These are phyloP conservation scores for Sphaceloma murrayae DNA, from an alignment of 2,329 filamentous ascomycete genomes.

Conservation along the genomic window DNA sequence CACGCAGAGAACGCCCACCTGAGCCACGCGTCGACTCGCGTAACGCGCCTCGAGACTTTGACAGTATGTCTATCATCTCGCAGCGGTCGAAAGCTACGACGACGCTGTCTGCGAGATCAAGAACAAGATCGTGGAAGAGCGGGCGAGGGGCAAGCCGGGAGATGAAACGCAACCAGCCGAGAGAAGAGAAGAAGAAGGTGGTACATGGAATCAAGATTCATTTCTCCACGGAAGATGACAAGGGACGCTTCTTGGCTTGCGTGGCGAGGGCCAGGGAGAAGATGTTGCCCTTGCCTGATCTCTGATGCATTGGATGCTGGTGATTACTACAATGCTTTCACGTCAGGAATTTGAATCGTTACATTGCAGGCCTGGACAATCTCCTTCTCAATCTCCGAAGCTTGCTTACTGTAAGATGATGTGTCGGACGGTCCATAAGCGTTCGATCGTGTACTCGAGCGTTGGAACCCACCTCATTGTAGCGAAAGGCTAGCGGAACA, in stretches of 20 bases:
- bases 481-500: too few relatives aligned
- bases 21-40: slow-evolving; percentile 10
- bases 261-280: slow-evolving; percentile 32
- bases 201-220: slow-evolving; percentile 37
- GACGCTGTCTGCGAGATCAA: slow-evolving; percentile 28
- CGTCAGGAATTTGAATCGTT: too few relatives aligned
- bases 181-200: slow-evolving; percentile 25
- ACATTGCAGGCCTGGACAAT: too few relatives aligned
- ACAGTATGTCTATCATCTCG: slow-evolving; percentile 11
- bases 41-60: not conserved
- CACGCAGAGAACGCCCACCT: slow-evolving; percentile 15
- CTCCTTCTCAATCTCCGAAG: too few relatives aligned
- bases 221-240: slow-evolving; percentile 36
- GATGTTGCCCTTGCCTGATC: slow-evolving; percentile 30
- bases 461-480: too few relatives aligned
- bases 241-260: slow-evolving; percentile 32
- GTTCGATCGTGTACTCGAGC: too few relatives aligned
- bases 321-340: not conserved
- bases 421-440: too few relatives aligned
- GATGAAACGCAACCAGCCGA: slow-evolving; percentile 6
- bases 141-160: slow-evolving; percentile 19
- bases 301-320: not conserved
- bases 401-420: too few relatives aligned
- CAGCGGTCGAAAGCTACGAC: slow-evolving; percentile 13
- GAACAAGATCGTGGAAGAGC: slow-evolving; percentile 27